Evolutionary conservation across 2,329 filamentous ascomycete species (phyloP), one percentile per base, ranked within the genome.

Genomic region (Podosphaera fusca): DNA sequence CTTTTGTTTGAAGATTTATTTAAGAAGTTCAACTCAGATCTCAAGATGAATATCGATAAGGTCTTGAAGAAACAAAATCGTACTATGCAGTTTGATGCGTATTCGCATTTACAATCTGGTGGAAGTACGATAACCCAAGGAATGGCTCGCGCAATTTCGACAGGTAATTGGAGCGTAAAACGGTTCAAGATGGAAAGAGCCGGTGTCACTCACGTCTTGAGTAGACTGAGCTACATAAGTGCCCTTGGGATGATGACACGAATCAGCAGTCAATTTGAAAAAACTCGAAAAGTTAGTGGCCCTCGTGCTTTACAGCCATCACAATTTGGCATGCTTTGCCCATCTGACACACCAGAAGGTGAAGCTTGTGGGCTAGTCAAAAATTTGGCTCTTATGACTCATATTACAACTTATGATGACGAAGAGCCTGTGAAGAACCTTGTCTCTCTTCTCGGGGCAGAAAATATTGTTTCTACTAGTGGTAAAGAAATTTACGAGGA

Each of bases 231-330:
- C 69, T 98, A 96, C 67, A 95, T 98, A 69, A 86, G 85, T 61
- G 92, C 92, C 34, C 78, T 98, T 34, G 94, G 94, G 60, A 98
- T 98, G 94, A 98, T 98, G 92, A 98, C 92, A 12, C 79, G 92
- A 69, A 96, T 98, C 66, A 92, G 85, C 69, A 94, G 86, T 76
- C 92, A 98, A 72, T 98, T 98, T 66, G 92, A 98, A 69, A 98
- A 98, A 76, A 96, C 92, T 1, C 76, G 92, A 64, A 98, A 98
- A 70, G 89, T 98, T 60, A 89, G 84, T 67, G 94, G 94, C 62
- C 92, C 94, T 64, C 83, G 92, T 77, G 92, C 94, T 21, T 75
- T 98, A 54, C 92, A 98, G 67, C 89, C 92, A 5, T 98, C 92
- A 0, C 92, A 98, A 63, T 98, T 95, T 73, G 92, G 92, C 64